Evolutionary conservation across 208 protist species (phyloP).

Genomic region (Phytomonas sp.): DNA sequence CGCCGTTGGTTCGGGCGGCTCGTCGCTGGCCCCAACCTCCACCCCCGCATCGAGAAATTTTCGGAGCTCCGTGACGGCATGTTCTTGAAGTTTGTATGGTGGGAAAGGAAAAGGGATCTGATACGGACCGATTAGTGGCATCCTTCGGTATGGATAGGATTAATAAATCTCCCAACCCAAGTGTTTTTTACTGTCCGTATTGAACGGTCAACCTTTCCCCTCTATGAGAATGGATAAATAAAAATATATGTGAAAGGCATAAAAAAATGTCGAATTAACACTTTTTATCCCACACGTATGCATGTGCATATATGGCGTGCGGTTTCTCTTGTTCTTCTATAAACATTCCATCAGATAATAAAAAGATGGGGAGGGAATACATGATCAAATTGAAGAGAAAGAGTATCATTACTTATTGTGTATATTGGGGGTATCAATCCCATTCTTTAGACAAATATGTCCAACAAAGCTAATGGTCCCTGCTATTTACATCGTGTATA

Average conservation of each 20-base stretch:
- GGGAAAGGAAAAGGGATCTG: constrained; percentile 67
- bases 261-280: background rate
- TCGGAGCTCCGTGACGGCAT: constrained; percentile 56
- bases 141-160: background rate
- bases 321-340: background rate
- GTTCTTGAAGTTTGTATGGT: constrained; percentile 68
- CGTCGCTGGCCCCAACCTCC: constrained; percentile 4
- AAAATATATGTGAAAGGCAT: constrained; percentile 20
- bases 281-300: background rate
- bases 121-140: constrained; percentile 39
- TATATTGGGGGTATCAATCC: background rate
- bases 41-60: constrained; percentile 21
- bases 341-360: background rate
- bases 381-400: background rate
- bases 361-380: background rate
- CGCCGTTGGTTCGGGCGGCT: background rate
- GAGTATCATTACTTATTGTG: background rate
- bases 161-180: background rate
- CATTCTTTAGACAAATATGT: background rate
- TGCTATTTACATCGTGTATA: background rate
- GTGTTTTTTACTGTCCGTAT: background rate
- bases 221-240: constrained; percentile 14
- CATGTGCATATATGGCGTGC: background rate
- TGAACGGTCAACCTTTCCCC: background rate
- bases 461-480: too few species aligned